A percentile compares a stretch with the other conserved stretches of the same genome.
These are phyloP conservation scores for Amorphotheca resinae DNA, from an alignment of 495 filamentous ascomycete species.

Conservation along the genomic window DNA sequence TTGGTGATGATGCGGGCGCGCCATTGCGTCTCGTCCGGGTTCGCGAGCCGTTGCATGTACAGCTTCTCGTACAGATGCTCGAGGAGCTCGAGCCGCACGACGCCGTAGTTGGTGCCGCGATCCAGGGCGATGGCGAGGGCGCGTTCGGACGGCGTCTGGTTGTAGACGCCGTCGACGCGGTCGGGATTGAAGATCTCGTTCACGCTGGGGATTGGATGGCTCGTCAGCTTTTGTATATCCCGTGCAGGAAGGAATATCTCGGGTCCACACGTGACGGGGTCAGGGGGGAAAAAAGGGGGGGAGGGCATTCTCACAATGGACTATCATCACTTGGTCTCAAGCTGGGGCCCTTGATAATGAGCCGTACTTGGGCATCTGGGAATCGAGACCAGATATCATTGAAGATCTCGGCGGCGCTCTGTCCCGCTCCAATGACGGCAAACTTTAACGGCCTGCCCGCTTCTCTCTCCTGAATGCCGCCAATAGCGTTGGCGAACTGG, in stretches of 20 bases:
- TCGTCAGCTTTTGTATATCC: too few relatives aligned
- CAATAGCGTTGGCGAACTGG: conserved; percentile 57
- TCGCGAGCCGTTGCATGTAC: conserved; percentile 69
- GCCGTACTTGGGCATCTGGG: conserved; percentile 59
- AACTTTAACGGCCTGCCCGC: conserved; percentile 27
- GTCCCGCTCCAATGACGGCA: conserved; percentile 76
- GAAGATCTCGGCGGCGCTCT: conserved; percentile 93
- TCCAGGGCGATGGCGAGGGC: conserved; percentile 48
- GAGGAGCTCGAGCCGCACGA: conserved; percentile 76
- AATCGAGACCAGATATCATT: conserved; percentile 74
- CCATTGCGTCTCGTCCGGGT: conserved; percentile 59
- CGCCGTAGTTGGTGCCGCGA: conserved; percentile 81
- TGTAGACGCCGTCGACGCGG: conserved; percentile 61
- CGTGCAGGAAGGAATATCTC: too few relatives aligned
- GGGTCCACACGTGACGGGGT: too few relatives aligned
- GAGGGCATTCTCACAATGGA: conserved; percentile 44
- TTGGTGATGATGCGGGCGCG: conserved; percentile 63
- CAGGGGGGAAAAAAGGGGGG: too few relatives aligned
- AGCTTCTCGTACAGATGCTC: conserved; percentile 74
- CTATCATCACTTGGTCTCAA: conserved; percentile 88
- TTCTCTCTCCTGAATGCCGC: conserved; percentile 35
- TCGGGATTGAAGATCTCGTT: conserved; percentile 93
- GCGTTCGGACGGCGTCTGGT: conserved; percentile 47
- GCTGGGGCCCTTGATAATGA: conserved; percentile 70
- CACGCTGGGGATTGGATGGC: conserved; percentile 63